phyloP scores from a whole-genome alignment of 139 green algal genomes.

The Micromonas commoda region DNA sequence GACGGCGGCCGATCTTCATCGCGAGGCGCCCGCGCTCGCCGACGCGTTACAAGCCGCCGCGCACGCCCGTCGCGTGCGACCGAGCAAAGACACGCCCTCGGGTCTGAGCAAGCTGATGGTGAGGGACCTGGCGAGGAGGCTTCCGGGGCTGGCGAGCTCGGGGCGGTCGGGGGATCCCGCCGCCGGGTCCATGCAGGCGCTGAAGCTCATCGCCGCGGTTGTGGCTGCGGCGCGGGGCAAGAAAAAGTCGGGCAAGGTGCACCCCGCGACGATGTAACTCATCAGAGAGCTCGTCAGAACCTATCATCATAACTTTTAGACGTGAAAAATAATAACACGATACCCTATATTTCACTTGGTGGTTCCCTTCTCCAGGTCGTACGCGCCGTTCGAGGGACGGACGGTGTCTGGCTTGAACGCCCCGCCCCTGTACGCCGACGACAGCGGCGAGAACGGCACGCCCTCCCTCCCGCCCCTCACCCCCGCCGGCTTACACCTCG shows the following conservation, averaged over 20 bases:
- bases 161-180: not conserved
- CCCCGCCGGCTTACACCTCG: conserved; percentile 2
- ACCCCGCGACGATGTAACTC: too few species aligned
- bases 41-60: not conserved
- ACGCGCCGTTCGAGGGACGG: not conserved
- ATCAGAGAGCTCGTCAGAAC: too few species aligned
- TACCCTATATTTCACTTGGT: not conserved
- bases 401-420: not conserved
- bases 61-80: not conserved
- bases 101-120: not conserved
- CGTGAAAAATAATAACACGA: too few species aligned
- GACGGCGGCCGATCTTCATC: too few species aligned
- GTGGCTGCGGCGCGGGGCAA: not conserved
- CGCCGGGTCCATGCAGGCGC: too few species aligned
- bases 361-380: conserved; percentile 17
- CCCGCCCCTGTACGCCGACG: not conserved
- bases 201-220: not conserved
- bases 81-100: not conserved
- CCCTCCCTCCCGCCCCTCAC: not conserved
- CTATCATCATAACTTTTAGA: too few species aligned
- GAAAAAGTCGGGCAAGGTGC: not conserved
- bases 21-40: too few species aligned
- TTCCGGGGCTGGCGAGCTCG: not conserved
- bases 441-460: conserved; percentile 3
- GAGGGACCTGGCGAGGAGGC: not conserved